Base-by-base conservation (phyloP, 2,329 filamentous ascomycete genomes). In the Herpotrichia juniperi region DNA sequence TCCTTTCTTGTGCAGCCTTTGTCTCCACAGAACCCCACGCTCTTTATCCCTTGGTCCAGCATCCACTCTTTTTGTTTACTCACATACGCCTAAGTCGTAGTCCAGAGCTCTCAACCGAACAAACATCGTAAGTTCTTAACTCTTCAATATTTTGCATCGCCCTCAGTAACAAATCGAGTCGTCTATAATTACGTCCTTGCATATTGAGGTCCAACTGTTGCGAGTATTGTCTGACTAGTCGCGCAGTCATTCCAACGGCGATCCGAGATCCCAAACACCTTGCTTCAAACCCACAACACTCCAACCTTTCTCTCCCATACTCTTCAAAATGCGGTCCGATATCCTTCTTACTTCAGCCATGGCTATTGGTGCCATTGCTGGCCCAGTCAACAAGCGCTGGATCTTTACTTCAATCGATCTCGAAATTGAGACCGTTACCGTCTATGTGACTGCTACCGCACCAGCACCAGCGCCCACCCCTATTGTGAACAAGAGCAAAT, bases 301-400 rank as follows among this genome's bases (percentile, higher is more conserved):
- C 21, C 42, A 42, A 46, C 14, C 48, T 51, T 39, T 50, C 58
- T 46, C 32, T 32, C 11, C 9, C 34, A 17, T 30, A 46, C 39
- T 34, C n/a, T 48, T 53, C 45, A 63, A 43, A 21, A 73, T 73
- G 69, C 67, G 61, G 48, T 63, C 62, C 22, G 57, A 54, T 12
- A 12, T 66, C 43, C 50, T 70, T 47, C 48, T 71, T 43, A 51
- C 62, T 44, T 63, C 61, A 10, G 61, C 57, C 16, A 46, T 71
- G 48, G 67, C 60, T 26, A 46, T 62, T n/a, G 59, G 62, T 46
- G 60, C 58, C 48, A 40, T 68, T 24, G 68, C 67, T 22, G 51
- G 51, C 11, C 66, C 68, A n/a, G 55, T 61, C 26, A 55, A 57
- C 19, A 63, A 64, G 46, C 62, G 59, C 9, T 54, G 58, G 21